Base-by-base conservation (phyloP, 352 stramenopile species). In the Sclerospora graminicola region DNA sequence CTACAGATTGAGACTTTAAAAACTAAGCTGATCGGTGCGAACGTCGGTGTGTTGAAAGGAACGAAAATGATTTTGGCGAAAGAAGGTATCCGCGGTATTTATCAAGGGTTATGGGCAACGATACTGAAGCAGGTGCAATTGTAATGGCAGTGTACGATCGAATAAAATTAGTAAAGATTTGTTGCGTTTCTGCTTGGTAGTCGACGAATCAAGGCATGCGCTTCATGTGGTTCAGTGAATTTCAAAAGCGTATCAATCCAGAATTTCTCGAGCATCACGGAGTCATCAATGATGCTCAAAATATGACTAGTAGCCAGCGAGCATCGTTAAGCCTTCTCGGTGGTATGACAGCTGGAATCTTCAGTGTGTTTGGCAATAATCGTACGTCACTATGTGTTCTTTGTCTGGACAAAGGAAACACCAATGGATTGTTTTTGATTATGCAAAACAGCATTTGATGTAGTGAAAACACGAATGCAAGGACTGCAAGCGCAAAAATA, bases 161-260 rank as follows among this genome's bases (percentile, higher is more conserved):
- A n/a, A n/a, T n/a, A n/a, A n/a, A 35, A n/a, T 9, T 5, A 16
- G 7, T 16, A 19, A 16, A 15, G 9, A n/a, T 35, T 5, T 46
- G 27, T 20, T 65, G 18, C 50, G 11, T 8, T 41, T 10, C 21
- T 55, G 1, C 11, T 20, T 8, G 16, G 10, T 34, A 84, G 69
- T 92, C 89, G 9, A 96, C 80, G 45, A 98, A 98, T 72, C 89
- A 97, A 60, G 94, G 92, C 1, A 68, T 97, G 39, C 84, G 94
- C 4, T 98, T 98, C 51, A 97, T 97, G 84, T 98, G 85, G 83
- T 98, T 97, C 51, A 96, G 92, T 52, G 90, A 97, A 65, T 98
- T 96, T 66, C 96, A 96, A 60, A 67, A 68, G 19, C 65, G 69
- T 14, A 41, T 80, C 35, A 80, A 23, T 15, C 74, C 71, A 1